Evolutionary conservation across 2,329 filamentous ascomycete species (phyloP).

Genomic region (Sarocladium kiliense): DNA sequence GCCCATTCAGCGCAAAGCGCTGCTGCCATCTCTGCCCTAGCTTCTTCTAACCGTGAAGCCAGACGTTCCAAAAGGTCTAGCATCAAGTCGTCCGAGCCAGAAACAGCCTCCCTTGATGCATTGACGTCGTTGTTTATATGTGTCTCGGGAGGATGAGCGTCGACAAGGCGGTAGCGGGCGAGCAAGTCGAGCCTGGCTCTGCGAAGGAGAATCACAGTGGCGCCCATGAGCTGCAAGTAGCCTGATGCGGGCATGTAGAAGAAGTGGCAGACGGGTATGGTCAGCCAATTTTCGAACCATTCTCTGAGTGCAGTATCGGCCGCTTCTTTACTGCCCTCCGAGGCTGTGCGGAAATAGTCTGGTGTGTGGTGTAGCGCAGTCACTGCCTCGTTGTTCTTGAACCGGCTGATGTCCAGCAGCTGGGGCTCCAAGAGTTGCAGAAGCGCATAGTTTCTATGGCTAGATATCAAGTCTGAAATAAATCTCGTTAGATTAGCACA

Average conservation of each 20-base stretch:
- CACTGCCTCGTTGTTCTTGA: conserved; percentile 10
- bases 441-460: conserved; percentile 12
- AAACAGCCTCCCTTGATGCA: background rate
- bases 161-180: conserved; percentile 9
- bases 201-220: conserved; percentile 11
- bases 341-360: conserved; percentile 10
- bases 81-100: conserved; percentile 13
- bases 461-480: conserved; percentile 11
- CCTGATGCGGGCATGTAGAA: conserved; percentile 12
- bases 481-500: background rate
- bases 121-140: background rate
- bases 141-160: background rate
- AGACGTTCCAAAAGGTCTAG: conserved; percentile 11
- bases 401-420: conserved; percentile 7
- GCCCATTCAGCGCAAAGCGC: conserved; percentile 13
- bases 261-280: conserved; percentile 10
- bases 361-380: conserved; percentile 11
- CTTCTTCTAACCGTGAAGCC: conserved; percentile 13
- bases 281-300: conserved; percentile 14
- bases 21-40: conserved; percentile 12
- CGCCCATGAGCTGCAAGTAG: conserved; percentile 12
- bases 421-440: conserved; percentile 13
- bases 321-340: conserved; percentile 9
- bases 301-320: conserved; percentile 11
- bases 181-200: conserved; percentile 11